Evolutionary conservation across 108 stramenopile genomes (phyloP).

Genomic region (Ochromonas danica): DNA sequence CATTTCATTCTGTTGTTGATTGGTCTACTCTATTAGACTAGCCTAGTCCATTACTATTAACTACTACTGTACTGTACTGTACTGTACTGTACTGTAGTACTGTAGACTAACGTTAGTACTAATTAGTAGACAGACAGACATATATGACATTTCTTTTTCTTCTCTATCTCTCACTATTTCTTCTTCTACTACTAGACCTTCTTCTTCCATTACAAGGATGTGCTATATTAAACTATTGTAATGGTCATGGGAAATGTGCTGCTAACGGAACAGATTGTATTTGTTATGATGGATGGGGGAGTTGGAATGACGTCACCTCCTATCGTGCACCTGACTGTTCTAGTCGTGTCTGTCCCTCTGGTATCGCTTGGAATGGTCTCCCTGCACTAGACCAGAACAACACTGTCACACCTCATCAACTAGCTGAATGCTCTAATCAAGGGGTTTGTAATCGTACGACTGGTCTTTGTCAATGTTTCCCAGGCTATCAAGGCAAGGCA

Average conservation of each 20-base stretch:
- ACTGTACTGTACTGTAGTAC: too few species aligned
- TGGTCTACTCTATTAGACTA: too few species aligned
- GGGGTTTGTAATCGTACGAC: conserved; percentile 60
- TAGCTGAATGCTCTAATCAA: conserved; percentile 65
- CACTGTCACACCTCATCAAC: conserved; percentile 55
- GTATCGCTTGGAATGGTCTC: conserved; percentile 55
- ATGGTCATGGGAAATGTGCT: conserved; percentile 48
- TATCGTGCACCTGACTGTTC: conserved; percentile 42
- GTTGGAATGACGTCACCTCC: conserved; percentile 43
- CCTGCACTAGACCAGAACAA: too few species aligned
- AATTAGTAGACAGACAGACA: too few species aligned
- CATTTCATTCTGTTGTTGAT: too few species aligned
- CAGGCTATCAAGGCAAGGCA: conserved; percentile 66
- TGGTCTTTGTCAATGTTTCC: conserved; percentile 65
- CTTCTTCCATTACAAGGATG: too few species aligned
- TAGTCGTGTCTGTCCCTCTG: conserved; percentile 51
- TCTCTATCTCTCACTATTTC: too few species aligned
- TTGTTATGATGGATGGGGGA: conserved; percentile 52
- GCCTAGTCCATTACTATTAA: too few species aligned
- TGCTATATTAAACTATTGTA: conserved; percentile 49
- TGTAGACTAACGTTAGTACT: too few species aligned
- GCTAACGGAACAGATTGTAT: conserved; percentile 25
- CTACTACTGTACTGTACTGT: too few species aligned
- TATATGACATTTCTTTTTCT: too few species aligned
- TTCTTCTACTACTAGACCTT: too few species aligned